Percentiles rank a stretch among this genome's conserved stretches.
Evolutionary conservation across 371 early-diverging fungal genomes (phyloP).

Genomic region (Mortierella sp.): DNA sequence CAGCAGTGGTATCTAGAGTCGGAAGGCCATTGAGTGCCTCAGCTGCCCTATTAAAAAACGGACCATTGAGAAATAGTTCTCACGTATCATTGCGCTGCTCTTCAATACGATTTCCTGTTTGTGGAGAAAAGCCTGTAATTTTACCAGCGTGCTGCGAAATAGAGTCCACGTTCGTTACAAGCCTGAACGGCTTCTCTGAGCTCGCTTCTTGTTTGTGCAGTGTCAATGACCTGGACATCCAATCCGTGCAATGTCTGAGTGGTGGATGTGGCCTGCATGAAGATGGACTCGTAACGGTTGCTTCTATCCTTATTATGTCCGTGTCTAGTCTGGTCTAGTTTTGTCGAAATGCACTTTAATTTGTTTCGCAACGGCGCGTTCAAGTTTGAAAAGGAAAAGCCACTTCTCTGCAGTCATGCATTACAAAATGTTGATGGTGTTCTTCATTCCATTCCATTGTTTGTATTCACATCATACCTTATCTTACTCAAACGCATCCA

Average conservation of each 20-base stretch:
- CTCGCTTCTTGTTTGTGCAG: constrained; percentile 19
- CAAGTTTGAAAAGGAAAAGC: constrained; percentile 7
- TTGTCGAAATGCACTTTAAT: neutral
- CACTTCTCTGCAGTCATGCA: constrained; percentile 4
- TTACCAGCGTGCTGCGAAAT: constrained; percentile 80
- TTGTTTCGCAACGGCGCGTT: neutral
- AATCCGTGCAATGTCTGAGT: neutral
- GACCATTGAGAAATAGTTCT: neutral
- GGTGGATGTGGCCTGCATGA: neutral
- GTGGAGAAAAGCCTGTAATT: neutral
- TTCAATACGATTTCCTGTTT: neutral
- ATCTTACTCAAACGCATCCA: neutral
- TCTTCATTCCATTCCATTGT: neutral
- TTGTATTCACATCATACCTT: neutral
- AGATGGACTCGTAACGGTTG: neutral
- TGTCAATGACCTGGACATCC: neutral
- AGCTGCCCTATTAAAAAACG: constrained; percentile 69
- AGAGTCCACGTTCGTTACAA: constrained; percentile 78
- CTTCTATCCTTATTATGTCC: neutral
- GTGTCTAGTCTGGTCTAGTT: neutral
- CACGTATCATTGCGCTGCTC: neutral
- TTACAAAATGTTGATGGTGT: neutral
- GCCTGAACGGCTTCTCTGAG: constrained; percentile 68
- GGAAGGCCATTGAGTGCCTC: constrained; percentile 75
- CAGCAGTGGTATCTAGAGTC: neutral